A percentile compares a stretch with the other conserved stretches of the same genome.
Evolutionary conservation across 75 land plant genomes (phyloP).

Genomic region (Cupressus sempervirens): DNA sequence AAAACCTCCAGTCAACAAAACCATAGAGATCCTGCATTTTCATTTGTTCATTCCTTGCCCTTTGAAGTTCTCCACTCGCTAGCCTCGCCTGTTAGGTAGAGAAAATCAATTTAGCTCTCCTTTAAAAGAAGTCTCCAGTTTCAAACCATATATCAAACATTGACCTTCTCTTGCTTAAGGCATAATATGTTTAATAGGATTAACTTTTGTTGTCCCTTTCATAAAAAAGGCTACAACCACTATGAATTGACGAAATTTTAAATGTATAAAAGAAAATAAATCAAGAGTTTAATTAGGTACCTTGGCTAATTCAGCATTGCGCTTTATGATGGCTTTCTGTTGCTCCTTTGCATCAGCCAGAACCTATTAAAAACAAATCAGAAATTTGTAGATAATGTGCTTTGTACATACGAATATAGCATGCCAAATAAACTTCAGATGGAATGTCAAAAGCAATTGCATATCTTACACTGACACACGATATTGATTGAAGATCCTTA

Average conservation of each 20-base stretch:
- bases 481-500: not conserved
- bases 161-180: not conserved
- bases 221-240: not conserved
- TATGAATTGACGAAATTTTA: not conserved
- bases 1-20: conserved; percentile 45
- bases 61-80: conserved; percentile 42
- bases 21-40: conserved; percentile 44
- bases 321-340: conserved; percentile 29
- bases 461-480: not conserved
- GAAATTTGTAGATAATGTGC: not conserved
- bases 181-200: not conserved
- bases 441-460: not conserved
- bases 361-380: conserved; percentile 10
- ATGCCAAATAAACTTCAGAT: not conserved
- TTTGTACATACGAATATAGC: not conserved
- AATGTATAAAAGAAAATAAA: not conserved
- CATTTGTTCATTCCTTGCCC: conserved; percentile 28
- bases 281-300: conserved; percentile 4
- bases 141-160: not conserved
- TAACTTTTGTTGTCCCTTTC: not conserved
- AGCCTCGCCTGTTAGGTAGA: conserved; percentile 30
- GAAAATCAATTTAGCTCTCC: not conserved
- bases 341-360: conserved; percentile 32
- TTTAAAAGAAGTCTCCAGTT: not conserved
- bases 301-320: conserved; percentile 42